Evolutionary conservation across 2,329 filamentous ascomycete species (phyloP).

Genomic region (Emergomyces africanus): DNA sequence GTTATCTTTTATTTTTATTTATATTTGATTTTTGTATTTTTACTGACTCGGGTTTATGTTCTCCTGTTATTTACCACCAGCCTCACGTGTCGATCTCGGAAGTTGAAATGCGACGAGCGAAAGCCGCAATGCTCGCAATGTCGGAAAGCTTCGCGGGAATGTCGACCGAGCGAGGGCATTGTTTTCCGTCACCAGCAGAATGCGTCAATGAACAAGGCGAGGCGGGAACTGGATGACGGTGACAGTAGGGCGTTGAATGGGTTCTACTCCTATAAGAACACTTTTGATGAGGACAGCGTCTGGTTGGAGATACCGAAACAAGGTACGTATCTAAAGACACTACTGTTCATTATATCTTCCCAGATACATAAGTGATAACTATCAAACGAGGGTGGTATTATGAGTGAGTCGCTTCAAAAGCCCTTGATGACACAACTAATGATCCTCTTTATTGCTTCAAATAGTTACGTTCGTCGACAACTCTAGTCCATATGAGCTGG

Average conservation of each 20-base stretch:
- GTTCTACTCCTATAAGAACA: slow-evolving; percentile 55
- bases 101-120: slow-evolving; percentile 54
- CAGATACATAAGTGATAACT: neutral
- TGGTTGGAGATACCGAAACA: slow-evolving; percentile 51
- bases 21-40: too few species aligned
- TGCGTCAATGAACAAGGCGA: slow-evolving; percentile 50
- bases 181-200: slow-evolving; percentile 58
- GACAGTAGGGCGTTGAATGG: slow-evolving; percentile 39
- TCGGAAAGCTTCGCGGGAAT: slow-evolving; percentile 47
- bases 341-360: neutral
- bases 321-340: slow-evolving; percentile 30
- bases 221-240: slow-evolving; percentile 26
- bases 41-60: neutral
- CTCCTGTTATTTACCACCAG: slow-evolving; percentile 17
- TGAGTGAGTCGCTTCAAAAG: neutral
- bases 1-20: neutral
- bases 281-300: slow-evolving; percentile 46
- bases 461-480: slow-evolving; percentile 50
- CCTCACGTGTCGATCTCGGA: slow-evolving; percentile 46
- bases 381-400: neutral
- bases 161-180: slow-evolving; percentile 48
- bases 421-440: neutral
- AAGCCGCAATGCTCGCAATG: slow-evolving; percentile 50
- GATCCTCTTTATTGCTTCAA: neutral
- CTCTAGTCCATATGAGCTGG: slow-evolving; percentile 48